Evolutionary conservation across 805 yeast species (phyloP), one percentile per base, ranked within the genome.

Genomic region (Maudiozyma pseudohumilis): DNA sequence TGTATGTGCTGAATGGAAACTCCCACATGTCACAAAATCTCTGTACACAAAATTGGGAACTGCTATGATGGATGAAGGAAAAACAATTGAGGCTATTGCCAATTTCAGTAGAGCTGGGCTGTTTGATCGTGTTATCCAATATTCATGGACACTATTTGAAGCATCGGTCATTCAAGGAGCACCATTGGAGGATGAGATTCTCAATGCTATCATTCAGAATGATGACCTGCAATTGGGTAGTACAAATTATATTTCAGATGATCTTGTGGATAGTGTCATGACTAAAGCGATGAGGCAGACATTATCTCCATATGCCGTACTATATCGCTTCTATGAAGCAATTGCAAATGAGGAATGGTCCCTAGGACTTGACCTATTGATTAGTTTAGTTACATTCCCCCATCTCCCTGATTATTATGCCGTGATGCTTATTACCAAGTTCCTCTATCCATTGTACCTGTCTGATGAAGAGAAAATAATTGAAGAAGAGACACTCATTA

Each of bases 241-340:
- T 10, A 30, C 43, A 15, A 37, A 29, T 12, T 34, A 42, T 19
- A 50, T 52, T n/a, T 51, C 54, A 10, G 52, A 45, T 34, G 61
- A 48, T 33, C 45, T 63, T 9, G 34, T 55, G 21, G 48, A 47
- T 20, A 52, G 52, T 43, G 52, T 59, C 19, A 61, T 72, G 11
- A 68, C 75, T 29, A 76, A 84, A 12, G 65, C 75, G 2, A 66
- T 82, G 49, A 70, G 77, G 45, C 88, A 81, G 54, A 70, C 81
- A 19, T 54, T 82, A 35, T 62, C 89, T 5, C 92, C 92, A 32
- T 77, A 80, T 52, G 86, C 80, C 2, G 72, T 79, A 0, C 61
- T 82, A 18, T 64, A 65, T 41, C 69, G 69, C 42, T 75, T 72
- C 47, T 69, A 69, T 52, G 57, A 59, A 13, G 53, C 62, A 7